phyloP scores from a whole-genome alignment of 441 rosid species.

The Euphorbia schlechtendalii region DNA sequence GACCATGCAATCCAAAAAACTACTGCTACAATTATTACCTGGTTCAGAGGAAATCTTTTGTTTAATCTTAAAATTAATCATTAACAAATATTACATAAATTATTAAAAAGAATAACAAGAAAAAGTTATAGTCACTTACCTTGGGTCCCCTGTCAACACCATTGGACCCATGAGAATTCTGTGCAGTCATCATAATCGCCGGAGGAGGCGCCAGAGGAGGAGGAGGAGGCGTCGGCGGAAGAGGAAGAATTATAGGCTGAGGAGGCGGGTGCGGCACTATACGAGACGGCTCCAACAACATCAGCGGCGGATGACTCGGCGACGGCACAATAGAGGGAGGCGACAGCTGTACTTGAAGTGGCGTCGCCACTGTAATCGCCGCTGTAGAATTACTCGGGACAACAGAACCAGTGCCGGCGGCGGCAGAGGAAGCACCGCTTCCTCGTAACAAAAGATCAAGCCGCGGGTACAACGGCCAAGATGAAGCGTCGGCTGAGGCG shows the following conservation, averaged over 20 bases:
- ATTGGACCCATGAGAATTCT: slow-evolving; percentile 63
- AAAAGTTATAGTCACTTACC: slow-evolving; percentile 35
- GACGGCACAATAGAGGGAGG: slow-evolving; percentile 69
- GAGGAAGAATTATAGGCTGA: slow-evolving; percentile 12
- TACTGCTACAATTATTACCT: neutral
- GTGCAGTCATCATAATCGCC: slow-evolving; percentile 24
- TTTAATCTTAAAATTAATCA: neutral
- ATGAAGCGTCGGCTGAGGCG: slow-evolving; percentile 58
- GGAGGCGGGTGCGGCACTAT: slow-evolving; percentile 26
- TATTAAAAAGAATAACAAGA: slow-evolving; percentile 12
- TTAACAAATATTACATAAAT: neutral
- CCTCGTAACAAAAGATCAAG: slow-evolving; percentile 83
- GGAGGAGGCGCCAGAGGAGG: slow-evolving; percentile 25
- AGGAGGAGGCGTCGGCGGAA: slow-evolving; percentile 22
- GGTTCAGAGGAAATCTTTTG: neutral
- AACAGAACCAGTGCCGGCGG: neutral
- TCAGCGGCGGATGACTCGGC: slow-evolving; percentile 33
- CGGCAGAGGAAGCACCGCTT: slow-evolving; percentile 12
- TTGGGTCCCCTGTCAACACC: slow-evolving; percentile 55
- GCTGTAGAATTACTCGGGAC: neutral
- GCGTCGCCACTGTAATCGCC: neutral
- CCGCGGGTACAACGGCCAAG: slow-evolving; percentile 85
- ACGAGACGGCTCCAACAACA: slow-evolving; percentile 49
- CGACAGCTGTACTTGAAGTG: slow-evolving; percentile 54
- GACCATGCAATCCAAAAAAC: neutral